Evolutionary conservation across 192 early-diverging fungal species (phyloP).

Genomic region (Backusella morwellensis): DNA sequence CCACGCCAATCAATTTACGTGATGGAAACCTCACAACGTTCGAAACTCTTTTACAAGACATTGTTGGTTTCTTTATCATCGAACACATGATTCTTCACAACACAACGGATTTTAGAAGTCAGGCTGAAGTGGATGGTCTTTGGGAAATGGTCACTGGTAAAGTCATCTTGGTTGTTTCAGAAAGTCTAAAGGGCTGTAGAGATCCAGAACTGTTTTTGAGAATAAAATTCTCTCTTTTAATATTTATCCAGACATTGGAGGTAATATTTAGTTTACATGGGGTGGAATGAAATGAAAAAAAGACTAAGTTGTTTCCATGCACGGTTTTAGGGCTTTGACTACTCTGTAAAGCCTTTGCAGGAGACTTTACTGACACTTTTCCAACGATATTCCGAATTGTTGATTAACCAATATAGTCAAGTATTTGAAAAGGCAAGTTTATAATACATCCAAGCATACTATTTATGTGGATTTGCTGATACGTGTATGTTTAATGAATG

Average conservation of each 20-base stretch:
- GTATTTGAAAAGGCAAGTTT: slow-evolving; percentile 62
- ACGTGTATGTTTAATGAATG: not conserved
- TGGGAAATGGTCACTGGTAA: slow-evolving; percentile 86
- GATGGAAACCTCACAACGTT: slow-evolving; percentile 67
- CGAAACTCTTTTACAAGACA: slow-evolving; percentile 77
- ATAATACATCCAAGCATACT: not conserved
- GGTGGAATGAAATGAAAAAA: slow-evolving; percentile 9
- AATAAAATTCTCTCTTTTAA: slow-evolving; percentile 75
- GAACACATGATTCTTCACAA: slow-evolving; percentile 87
- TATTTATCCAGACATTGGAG: slow-evolving; percentile 93
- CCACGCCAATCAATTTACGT: slow-evolving; percentile 66
- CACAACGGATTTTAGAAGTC: slow-evolving; percentile 87
- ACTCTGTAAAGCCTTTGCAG: slow-evolving; percentile 63
- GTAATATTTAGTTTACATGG: slow-evolving; percentile 29
- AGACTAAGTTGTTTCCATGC: not conserved
- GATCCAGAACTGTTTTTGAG: slow-evolving; percentile 77
- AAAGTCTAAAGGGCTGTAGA: slow-evolving; percentile 75
- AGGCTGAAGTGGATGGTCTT: slow-evolving; percentile 80
- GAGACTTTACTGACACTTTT: slow-evolving; percentile 77
- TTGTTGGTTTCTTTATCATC: slow-evolving; percentile 96
- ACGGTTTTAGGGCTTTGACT: slow-evolving; percentile 65
- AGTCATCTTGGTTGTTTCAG: slow-evolving; percentile 75
- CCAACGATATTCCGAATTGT: slow-evolving; percentile 74
- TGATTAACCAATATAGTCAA: slow-evolving; percentile 66
- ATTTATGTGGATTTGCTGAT: not conserved